Base-by-base conservation (phyloP, 164 flowering plant species). In the Warburgia ugandensis region DNA sequence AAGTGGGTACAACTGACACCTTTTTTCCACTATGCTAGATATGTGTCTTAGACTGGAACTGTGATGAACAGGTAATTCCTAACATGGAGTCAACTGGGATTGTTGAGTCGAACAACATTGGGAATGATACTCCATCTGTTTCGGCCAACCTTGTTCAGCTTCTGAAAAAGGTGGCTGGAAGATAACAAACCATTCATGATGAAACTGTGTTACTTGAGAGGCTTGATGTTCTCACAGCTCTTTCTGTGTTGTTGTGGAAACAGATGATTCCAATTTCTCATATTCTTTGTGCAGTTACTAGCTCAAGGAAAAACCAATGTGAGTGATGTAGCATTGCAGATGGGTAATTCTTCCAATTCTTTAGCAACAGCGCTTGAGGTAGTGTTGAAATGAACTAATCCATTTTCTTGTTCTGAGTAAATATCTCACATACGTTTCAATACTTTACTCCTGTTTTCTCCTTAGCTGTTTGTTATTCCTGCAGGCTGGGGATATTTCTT, bases 251-350 rank as follows among this genome's bases (percentile, higher is more conserved):
- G 13, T n/a, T 11, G 11, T n/a, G n/a, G n/a, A n/a, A n/a, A n/a
- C n/a, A n/a, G n/a, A n/a, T n/a, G n/a, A n/a, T n/a, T n/a, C n/a
- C n/a, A n/a, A n/a, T 59, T 41, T 40, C 16, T 23, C 43, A 29
- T 54, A 3, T n/a, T 59, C 3, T 27, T 23, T 46, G 11, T 65
- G 61, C 69, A 91, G 96, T 59, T 90, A 63, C 66, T 83, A 62
- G 86, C 80, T 51, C 65, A 69, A 29, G 95, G 94, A 46, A 86
- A 84, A 64, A 82, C 78, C 28, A 54, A 50, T 54, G 51, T 74
- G 51, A 70, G 68, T 44, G 86, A 84, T 66, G 73, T 84, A 23
- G 94, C 97, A 39, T 54, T 55, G 36, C 92, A 83, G 48, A 78
- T 81, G 61, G 95, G 89, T 45, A 63, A 78, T 28, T 62, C 89